Base-by-base conservation (phyloP, 2,329 filamentous ascomycete genomes). In the Hymenoscyphus albidus region DNA sequence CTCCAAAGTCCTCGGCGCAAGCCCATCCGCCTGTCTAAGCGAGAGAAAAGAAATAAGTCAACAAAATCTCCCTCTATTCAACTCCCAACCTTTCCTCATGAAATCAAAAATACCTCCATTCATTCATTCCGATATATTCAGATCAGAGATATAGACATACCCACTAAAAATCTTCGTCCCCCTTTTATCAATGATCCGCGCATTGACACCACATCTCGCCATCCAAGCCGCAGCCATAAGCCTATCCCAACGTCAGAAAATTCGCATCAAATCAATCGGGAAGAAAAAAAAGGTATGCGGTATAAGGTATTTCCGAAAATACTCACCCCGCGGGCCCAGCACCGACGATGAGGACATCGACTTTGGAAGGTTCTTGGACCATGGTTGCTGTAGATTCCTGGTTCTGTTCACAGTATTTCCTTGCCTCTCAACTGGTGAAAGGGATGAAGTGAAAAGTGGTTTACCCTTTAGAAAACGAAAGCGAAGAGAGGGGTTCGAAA, bases 11-110 rank as follows among this genome's bases (percentile, higher is more conserved):
- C 85, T 82, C 62, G 81, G 82, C 74, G 87, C 84, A 32, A 86
- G 81, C 1, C 85, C 85, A 69, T 90, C 87, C 13, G 87, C 88
- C 74, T 89, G 85, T 7, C 86, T 86, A 48, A 22, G 40, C 10
- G 1, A 10, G 16, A 13, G 39, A 27, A 42, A 27, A 27, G 3
- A 27, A 27, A 27, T 5, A 62, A 56, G n/a, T 12, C 40, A 44
- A 38, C 3, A 1, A 27, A 27, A 27, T 27, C 27, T 27, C 27
- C 27, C 27, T 27, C 27, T 27, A 27, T 27, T 3, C 27, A 3
- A 0, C 27, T 27, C 27, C 2, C 27, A 27, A 27, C 27, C 27
- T 1, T 27, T 27, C 27, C 27, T 27, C n/a, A n/a, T n/a, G n/a
- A n/a, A n/a, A n/a, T n/a, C n/a, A n/a, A n/a, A n/a, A n/a, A n/a